Base-by-base conservation (phyloP, 495 filamentous ascomycete genomes). In the Xylaria scruposa region DNA sequence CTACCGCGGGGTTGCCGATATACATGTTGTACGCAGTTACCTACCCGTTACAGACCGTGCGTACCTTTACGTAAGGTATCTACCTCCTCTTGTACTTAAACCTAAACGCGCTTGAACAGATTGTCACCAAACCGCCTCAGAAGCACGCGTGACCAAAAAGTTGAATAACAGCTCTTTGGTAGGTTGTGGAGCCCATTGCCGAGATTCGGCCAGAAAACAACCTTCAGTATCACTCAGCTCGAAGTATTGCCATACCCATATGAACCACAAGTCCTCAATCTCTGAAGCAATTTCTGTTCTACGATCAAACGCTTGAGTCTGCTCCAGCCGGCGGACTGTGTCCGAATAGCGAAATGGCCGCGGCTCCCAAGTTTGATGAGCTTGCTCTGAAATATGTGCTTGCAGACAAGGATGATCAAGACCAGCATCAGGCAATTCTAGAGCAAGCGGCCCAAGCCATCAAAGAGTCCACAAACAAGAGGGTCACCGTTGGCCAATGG, bases 331-430 rank as follows among this genome's bases (percentile, higher is more conserved):
- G 68, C 6, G 42, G 10, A 15, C 61, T 54, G 44, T 51, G 59
- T 38, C 61, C 19, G 60, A 61, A 33, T 70, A 56, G 7, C 36
- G 47, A 60, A 67, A 85, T 85, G 83, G 81, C 81, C 33, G 60
- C 51, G 12, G 15, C 42, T 44, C 42, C 73, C 51, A 81, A 75
- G 71, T 86, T 85, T 70, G 83, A 82, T 63, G 81, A 84, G 59
- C 83, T 81, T 75, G 84, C 84, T 46, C 75, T 85, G 67, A 76
- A 84, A 68, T 86, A 85, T 75, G 84, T 86, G 67, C 83, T 86
- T 70, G 73, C 81, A 5, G 84, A 86, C 56, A n/a, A 40, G 17
- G 62, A 67, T 38, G 82, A 84, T 19, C 78, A 80, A 36, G 72
- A 76, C 9, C 72, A 73, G 40, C 79, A 78, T 58, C 70, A 69